Evolutionary conservation across 495 filamentous ascomycete genomes (phyloP), one percentile per base, ranked within the genome.

Genomic region (Aspergillus leporis): DNA sequence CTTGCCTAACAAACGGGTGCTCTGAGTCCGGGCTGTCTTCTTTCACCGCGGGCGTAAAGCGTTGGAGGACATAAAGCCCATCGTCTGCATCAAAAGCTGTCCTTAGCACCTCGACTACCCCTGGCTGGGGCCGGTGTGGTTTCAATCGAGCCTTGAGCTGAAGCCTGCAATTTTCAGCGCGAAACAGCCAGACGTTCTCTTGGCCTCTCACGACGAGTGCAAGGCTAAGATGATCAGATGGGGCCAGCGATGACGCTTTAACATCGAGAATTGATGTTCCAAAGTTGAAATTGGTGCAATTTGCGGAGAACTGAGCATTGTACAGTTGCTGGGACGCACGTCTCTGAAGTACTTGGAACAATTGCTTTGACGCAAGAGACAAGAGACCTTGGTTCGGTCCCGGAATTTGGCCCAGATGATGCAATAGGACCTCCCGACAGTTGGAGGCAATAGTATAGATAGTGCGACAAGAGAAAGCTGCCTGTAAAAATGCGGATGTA

Each of bases 391-490:
- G 23, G 12, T 46, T 51, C 5, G 49, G 19, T 0, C 77, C 75
- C 6, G 75, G 75, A 2, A 66, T 74, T n/a, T 67, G 56, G 31
- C 48, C 28, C n/a, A 80, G 55, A 45, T 76, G 77, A 46, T 70
- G 61, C 5, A 73, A 13, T 14, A 78, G 60, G 4, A 73, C 61
- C 45, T 73, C 65, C 12, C 73, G 69, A 38, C 89, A 95, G 66
- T 84, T 90, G 16, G 90, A 90, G 54, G 93, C 92, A 63, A 96
- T 79, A 78, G 90, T 90, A 81, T 94, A 91, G n/a, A 96, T 81
- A 53, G 60, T 51, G 16, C 63, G 72, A 51, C 70, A 74, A 46
- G 65, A 60, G 31, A 70, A 62, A 5, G 75, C 67, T 4, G 64
- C 61, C 41, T 80, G 73, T 21, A 78, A 55, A 45, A 70, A 80